Base-by-base conservation (phyloP, 352 stramenopile genomes). In the Lagenidium giganteum region DNA sequence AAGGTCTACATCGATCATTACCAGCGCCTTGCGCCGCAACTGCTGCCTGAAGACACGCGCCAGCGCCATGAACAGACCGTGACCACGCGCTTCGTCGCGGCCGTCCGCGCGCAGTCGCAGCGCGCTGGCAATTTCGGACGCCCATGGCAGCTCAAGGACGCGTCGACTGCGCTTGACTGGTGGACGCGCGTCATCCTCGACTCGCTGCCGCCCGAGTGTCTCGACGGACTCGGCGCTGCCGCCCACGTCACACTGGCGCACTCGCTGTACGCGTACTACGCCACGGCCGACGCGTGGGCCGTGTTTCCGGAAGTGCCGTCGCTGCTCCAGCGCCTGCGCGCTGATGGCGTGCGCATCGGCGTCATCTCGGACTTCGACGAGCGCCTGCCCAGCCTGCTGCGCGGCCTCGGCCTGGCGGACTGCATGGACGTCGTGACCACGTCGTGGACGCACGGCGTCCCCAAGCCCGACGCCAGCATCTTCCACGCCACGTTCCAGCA, bases 341-440 rank as follows among this genome's bases (percentile, higher is more conserved):
- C 20, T 0, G 25, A 40, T 5, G 34, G 46, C 2, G 51, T 87
- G 2, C 31, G 51, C 4, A 60, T 88, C 39, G 79, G 64, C 26
- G 64, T 89, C 40, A 68, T 92, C 25, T 92, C 76, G 38, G 84
- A 92, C 57, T 89, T 87, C 53, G 79, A 92, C 48, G 76, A 92
- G 49, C 61, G 79, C 2, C 57, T 92, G 4, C 56, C 65, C 22
- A 14, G 34, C 4, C 52, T 92, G 18, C 50, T 92, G 4, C 32
- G 30, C 1, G 65, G 54, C 0, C 42, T 89, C 27, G 47, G 45
- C 21, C 67, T 92, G 12, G 46, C 52, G 25, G 42, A 46, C 21
- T 73, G 59, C 44, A 82, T 89, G 25, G 44, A 76, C 7, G 63
- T 73, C 22, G 67, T 87, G 34, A 69, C 73, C 24, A 74, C 67